Evolutionary conservation across 2,329 filamentous ascomycete genomes (phyloP).

Genomic region (Rhexocercosporidium sp.): DNA sequence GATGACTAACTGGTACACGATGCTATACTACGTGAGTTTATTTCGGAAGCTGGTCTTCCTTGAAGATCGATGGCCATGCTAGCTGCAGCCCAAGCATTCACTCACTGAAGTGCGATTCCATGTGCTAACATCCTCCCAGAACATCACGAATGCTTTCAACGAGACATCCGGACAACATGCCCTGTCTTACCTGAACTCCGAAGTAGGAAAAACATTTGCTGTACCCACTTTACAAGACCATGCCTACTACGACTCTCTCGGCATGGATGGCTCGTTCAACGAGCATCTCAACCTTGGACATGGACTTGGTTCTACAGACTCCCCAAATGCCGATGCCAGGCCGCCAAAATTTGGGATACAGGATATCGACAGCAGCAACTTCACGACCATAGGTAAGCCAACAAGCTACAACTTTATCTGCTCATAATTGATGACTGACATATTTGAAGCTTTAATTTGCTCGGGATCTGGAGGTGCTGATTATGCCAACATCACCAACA

Average conservation of each 20-base stretch:
- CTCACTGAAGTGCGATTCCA: background rate
- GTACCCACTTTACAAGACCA: slow-evolving; percentile 20
- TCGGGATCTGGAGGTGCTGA: slow-evolving; percentile 41
- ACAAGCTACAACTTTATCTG: background rate
- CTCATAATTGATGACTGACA: background rate
- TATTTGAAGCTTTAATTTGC: slow-evolving; percentile 35
- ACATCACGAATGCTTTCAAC: slow-evolving; percentile 22
- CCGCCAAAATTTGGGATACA: slow-evolving; percentile 42
- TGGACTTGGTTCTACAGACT: slow-evolving; percentile 1
- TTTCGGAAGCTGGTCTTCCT: background rate
- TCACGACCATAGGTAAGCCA: slow-evolving; percentile 22
- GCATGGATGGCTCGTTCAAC: slow-evolving; percentile 15
- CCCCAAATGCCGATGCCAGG: slow-evolving; percentile 9
- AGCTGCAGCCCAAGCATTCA: background rate
- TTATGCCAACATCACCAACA: slow-evolving; percentile 49
- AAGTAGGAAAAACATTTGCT: slow-evolving; percentile 44
- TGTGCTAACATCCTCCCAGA: slow-evolving; percentile 43
- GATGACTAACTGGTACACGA: slow-evolving; percentile 48
- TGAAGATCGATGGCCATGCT: background rate
- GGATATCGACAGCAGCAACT: slow-evolving; percentile 36
- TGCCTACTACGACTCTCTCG: slow-evolving; percentile 15
- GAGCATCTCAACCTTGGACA: slow-evolving; percentile 19
- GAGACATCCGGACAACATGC: slow-evolving; percentile 22
- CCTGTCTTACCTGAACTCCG: slow-evolving; percentile 47
- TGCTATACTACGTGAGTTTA: slow-evolving; percentile 39